phyloP scores from a whole-genome alignment of 768 basidiomycete genomes.

The Mrakia hoshinonis region DNA sequence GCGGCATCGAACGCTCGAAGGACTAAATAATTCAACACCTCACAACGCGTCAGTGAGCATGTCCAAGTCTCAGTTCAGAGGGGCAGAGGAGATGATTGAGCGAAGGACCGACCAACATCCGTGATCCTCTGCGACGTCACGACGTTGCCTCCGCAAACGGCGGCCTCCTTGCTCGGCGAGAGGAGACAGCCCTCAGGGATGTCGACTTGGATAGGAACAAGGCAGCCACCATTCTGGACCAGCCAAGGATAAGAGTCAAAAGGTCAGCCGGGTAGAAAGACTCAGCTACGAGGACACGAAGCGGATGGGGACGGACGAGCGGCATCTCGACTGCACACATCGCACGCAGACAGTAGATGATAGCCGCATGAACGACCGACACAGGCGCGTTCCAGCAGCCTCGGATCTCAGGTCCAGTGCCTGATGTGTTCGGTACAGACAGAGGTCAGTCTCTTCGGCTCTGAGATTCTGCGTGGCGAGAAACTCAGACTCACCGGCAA shows the following conservation, averaged over 20 bases:
- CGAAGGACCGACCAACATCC: slow-evolving; percentile 26
- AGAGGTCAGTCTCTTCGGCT: no score
- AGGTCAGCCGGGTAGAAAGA: not conserved
- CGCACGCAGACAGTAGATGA: slow-evolving; percentile 35
- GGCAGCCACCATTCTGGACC: not conserved
- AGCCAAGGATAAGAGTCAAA: not conserved
- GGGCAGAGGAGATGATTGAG: no score
- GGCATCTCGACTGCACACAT: slow-evolving; percentile 22
- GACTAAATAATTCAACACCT: not conserved
- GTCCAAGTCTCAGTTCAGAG: no score
- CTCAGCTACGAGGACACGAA: slow-evolving; percentile 21
- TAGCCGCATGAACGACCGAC: slow-evolving; percentile 23
- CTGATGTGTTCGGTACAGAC: no score
- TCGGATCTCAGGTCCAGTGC: slow-evolving; percentile 8
- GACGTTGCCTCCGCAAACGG: slow-evolving; percentile 32
- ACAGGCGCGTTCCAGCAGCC: slow-evolving; percentile 34
- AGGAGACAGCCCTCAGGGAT: slow-evolving; percentile 30
- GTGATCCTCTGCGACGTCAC: slow-evolving; percentile 31
- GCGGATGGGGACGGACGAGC: not conserved
- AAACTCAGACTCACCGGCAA: slow-evolving; percentile 23
- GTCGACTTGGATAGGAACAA: not conserved
- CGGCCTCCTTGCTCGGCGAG: slow-evolving; percentile 29
- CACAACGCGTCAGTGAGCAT: no score
- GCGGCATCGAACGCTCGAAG: slow-evolving; percentile 31
- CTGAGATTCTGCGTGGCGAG: no score